Conservation (phyloP, 1,284 basidiomycete species). For the Mycena citricolor region DNA sequence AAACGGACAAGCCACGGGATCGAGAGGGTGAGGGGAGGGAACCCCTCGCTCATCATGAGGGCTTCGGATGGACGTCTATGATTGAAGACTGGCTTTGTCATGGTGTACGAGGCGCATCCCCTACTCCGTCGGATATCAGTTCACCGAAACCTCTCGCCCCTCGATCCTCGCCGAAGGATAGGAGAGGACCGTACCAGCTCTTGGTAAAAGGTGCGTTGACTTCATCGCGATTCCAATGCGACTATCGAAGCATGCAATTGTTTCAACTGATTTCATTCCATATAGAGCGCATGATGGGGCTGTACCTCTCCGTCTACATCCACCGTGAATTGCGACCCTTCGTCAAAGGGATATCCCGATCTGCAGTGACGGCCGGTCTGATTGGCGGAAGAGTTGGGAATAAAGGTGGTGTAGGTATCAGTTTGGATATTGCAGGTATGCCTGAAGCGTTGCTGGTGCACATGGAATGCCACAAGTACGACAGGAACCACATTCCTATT, state of each 20-base stretch:
- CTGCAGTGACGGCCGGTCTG: conserved; percentile 80
- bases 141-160: conserved; percentile 38
- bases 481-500: conserved; percentile 68
- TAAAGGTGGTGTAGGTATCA: conserved; percentile 84
- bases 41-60: conserved; percentile 34
- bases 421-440: conserved; percentile 64
- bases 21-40: conserved; percentile 44
- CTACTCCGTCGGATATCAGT: conserved; percentile 37
- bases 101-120: conserved; percentile 35
- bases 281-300: conserved; percentile 78
- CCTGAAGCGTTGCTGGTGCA: background rate
- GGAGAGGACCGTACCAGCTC: conserved; percentile 74
- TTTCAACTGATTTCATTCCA: background rate
- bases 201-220: conserved; percentile 61
- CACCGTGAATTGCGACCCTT: conserved; percentile 63
- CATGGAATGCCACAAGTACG: background rate
- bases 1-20: conserved; percentile 36
- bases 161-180: conserved; percentile 40
- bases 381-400: conserved; percentile 86
- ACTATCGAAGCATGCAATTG: background rate
- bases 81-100: conserved; percentile 73
- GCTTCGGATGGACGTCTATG: conserved; percentile 67
- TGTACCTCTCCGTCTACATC: conserved; percentile 75
- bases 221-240: too few relatives aligned
- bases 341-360: conserved; percentile 64